phyloP scores from a whole-genome alignment of 129 eudicot genomes.

The Helianthus tuberosus region DNA sequence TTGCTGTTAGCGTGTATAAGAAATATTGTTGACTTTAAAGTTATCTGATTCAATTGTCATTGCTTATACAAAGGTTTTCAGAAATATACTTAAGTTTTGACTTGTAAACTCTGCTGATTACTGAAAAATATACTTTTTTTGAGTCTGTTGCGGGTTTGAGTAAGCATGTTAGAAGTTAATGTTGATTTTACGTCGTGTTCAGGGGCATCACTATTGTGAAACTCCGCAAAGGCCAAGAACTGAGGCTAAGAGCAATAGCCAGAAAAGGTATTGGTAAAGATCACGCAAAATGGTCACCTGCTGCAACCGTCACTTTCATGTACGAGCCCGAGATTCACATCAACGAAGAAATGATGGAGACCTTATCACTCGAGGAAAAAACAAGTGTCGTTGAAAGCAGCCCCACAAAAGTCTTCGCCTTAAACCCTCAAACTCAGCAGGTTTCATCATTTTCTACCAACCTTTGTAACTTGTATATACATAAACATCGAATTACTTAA shows the following conservation, averaged over 20 bases:
- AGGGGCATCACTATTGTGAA: slow-evolving; percentile 98
- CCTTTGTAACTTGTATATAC: not conserved
- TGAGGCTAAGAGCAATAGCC: slow-evolving; percentile 93
- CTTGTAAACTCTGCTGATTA: not conserved
- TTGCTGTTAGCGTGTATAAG: not conserved
- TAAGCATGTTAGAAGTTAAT: not conserved
- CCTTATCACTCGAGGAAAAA: slow-evolving; percentile 74
- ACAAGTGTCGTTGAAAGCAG: slow-evolving; percentile 78
- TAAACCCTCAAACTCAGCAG: slow-evolving; percentile 67
- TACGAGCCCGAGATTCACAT: slow-evolving; percentile 93
- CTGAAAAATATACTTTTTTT: not conserved
- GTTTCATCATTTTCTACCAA: slow-evolving; percentile 31
- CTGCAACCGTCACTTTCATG: slow-evolving; percentile 99
- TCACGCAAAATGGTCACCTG: slow-evolving; percentile 99
- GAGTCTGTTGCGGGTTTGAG: not conserved
- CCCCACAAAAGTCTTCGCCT: slow-evolving; percentile 91
- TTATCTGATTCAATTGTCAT: not conserved
- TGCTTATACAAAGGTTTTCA: not conserved
- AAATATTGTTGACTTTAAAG: not conserved
- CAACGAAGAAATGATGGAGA: slow-evolving; percentile 94
- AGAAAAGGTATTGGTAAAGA: slow-evolving; percentile 98
- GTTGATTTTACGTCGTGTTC: not conserved
- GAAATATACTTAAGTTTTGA: no score
- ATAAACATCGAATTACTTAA: not conserved
- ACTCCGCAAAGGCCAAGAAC: slow-evolving; percentile 92